Base-by-base conservation (phyloP, 495 filamentous ascomycete genomes). In the Annulohypoxylon stygium region DNA sequence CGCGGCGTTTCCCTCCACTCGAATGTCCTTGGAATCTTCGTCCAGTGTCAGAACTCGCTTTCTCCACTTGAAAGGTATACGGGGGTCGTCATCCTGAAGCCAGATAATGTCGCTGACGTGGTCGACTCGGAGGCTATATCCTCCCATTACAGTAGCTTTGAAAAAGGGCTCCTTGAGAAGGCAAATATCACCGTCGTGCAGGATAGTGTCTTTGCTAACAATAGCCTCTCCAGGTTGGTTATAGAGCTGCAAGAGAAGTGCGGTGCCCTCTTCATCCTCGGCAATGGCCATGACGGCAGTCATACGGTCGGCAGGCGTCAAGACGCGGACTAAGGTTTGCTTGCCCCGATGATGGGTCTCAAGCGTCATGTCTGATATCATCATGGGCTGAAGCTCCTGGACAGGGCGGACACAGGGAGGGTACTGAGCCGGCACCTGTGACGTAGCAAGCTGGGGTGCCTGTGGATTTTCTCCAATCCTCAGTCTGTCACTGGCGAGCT, bases 151-250 rank as follows among this genome's bases (percentile, higher is more conserved):
- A 58, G 74, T 82, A 0, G 73, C 41, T 59, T 85, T 86, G 54
- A 85, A 76, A 71, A 85, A 89, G 2, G 87, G 86, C 65, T 89
- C 87, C 71, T 88, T 89, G 67, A 89, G 65, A 14, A 85, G 59
- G 1, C 84, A 61, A 2, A 86, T 75, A 1, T 54, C 76, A 3
- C 81, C 81, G 16, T 75, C 51, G 1, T 54, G 54, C 2, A 87
- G 73, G 18, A 76, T 73, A 8, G 81, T 61, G 3, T 77, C 64
- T n/a, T 63, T 68, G 36, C 61, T 59, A 16, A 69, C 69, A 23
- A 57, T 57, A 8, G 45, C 43, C 36, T 69, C 64, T 8, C 61
- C 61, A 14, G 70, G 71, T 66, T 86, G 83, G 34, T 85, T 78
- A 68, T 86, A 83, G 6, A 88, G 51, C 61, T 82, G 78, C 23